Percentiles rank a stretch among this genome's conserved stretches.
These are phyloP conservation scores for Haematococcus lacustris DNA, from an alignment of 139 green algal genomes.

Conservation along the genomic window DNA sequence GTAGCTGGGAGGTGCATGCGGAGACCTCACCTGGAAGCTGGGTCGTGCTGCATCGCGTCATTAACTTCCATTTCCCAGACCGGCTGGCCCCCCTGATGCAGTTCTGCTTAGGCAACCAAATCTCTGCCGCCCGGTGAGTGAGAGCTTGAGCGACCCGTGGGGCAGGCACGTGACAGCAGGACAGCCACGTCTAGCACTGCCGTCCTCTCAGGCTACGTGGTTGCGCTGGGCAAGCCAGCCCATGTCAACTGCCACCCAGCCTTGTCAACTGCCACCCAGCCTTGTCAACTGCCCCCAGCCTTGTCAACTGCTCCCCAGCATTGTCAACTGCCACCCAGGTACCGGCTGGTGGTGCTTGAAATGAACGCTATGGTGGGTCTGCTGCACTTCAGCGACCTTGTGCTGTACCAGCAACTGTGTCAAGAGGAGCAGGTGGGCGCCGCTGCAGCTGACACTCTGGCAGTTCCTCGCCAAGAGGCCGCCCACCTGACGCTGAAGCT, in stretches of 20 bases:
- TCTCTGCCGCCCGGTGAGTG: too few relatives aligned
- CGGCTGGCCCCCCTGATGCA: background rate
- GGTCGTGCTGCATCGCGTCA: background rate
- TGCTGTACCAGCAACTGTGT: background rate
- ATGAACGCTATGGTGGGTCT: constrained; percentile 8
- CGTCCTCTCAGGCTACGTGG: too few relatives aligned
- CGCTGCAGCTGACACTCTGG: background rate
- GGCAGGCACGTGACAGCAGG: too few relatives aligned
- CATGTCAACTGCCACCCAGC: too few relatives aligned
- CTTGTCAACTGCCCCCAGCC: background rate
- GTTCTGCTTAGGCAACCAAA: too few relatives aligned
- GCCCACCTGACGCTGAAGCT: constrained; percentile 1
- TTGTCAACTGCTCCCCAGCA: background rate
- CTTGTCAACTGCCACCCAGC: too few relatives aligned
- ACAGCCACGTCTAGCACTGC: too few relatives aligned
- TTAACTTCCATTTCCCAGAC: background rate
- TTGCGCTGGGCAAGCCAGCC: too few relatives aligned
- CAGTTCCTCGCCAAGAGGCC: background rate
- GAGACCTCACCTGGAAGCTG: background rate
- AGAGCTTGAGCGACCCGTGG: too few relatives aligned
- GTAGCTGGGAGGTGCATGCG: constrained; percentile 2
- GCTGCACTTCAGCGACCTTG: background rate
- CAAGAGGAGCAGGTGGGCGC: background rate
- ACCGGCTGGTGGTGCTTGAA: constrained; percentile 6
- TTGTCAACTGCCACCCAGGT: background rate